Conservation (phyloP, 257 asterid genomes). For the Petunia secreta region DNA sequence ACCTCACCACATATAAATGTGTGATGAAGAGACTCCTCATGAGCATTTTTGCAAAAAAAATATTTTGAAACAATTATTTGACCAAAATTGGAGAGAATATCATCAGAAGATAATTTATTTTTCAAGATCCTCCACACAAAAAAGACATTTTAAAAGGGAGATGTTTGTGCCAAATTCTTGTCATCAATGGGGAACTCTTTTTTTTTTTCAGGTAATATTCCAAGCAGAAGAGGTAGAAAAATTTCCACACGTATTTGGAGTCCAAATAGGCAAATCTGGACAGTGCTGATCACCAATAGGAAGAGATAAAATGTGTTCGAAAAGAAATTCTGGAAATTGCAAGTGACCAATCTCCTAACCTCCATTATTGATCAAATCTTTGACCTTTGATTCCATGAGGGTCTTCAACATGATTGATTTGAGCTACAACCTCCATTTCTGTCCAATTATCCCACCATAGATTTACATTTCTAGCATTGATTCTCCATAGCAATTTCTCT, state of each 20-base stretch:
- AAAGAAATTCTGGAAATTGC: not conserved
- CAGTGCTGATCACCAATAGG: not conserved
- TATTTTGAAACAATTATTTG: not conserved
- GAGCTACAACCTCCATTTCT: too few species aligned
- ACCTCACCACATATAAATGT: not conserved
- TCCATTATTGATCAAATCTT: too few species aligned
- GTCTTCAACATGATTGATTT: too few species aligned
- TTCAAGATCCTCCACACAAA: not conserved
- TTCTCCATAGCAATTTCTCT: too few species aligned
- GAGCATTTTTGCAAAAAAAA: not conserved
- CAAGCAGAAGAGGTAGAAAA: not conserved
- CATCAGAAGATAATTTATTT: not conserved
- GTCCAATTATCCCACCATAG: too few species aligned
- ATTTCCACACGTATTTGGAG: not conserved
- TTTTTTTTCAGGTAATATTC: not conserved
- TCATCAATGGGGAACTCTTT: not conserved
- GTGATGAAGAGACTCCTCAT: not conserved
- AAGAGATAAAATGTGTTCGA: not conserved
- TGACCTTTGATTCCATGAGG: too few species aligned
- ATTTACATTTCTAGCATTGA: too few species aligned
- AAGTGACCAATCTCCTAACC: not conserved
- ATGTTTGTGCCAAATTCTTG: not conserved
- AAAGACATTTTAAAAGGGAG: not conserved
- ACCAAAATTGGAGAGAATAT: not conserved
- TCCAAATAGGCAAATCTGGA: not conserved